Percentiles rank a stretch among this genome's conserved stretches.
These are phyloP conservation scores for Dendrobium nobile DNA, from an alignment of 106 monocot species.

Conservation along the genomic window DNA sequence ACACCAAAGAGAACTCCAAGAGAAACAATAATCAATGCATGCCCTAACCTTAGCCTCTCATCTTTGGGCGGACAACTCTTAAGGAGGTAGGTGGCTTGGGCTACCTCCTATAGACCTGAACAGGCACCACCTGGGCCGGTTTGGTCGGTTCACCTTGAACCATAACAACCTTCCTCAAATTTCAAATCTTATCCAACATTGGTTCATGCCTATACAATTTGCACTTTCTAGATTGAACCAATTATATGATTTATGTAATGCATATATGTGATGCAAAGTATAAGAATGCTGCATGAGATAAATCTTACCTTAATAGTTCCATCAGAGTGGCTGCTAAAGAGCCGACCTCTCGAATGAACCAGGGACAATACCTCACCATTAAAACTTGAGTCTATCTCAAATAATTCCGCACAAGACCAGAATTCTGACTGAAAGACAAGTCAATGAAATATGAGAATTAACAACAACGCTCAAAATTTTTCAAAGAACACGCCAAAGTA, in stretches of 20 bases:
- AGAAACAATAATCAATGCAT: no score
- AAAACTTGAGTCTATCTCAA: conserved; percentile 23
- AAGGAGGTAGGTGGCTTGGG: no score
- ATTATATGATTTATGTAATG: background rate
- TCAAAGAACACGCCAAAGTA: background rate
- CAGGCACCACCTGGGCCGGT: no score
- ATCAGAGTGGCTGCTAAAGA: conserved; percentile 52
- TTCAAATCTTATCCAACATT: background rate
- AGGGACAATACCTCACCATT: conserved; percentile 39
- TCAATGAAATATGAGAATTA: background rate
- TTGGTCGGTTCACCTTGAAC: no score
- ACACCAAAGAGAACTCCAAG: no score
- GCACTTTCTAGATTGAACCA: background rate
- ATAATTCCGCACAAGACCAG: conserved; percentile 42
- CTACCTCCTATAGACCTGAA: no score
- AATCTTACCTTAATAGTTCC: conserved; percentile 52
- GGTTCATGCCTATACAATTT: background rate
- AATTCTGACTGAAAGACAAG: conserved; percentile 36
- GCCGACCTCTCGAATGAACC: conserved; percentile 28
- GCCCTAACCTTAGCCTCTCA: no score
- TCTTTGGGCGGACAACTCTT: no score
- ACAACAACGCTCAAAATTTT: background rate
- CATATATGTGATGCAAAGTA: no score
- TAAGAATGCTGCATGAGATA: background rate
- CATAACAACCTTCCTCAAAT: background rate